Conservation (phyloP, 768 basidiomycete species). For the Boletus reticulatus region DNA sequence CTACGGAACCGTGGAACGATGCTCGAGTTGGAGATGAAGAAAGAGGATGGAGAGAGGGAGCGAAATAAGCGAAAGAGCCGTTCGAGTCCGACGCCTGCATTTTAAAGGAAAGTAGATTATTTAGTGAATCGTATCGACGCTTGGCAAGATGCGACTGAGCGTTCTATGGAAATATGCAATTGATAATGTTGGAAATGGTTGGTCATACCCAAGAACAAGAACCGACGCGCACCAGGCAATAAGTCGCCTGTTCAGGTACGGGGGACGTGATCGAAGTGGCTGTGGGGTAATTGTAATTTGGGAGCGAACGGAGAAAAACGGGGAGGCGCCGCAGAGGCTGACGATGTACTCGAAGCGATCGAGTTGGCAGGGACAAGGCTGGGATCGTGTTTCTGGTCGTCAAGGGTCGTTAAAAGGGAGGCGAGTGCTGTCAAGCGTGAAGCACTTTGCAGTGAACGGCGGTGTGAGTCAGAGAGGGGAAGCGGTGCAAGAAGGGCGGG, state of each 20-base stretch:
- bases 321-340: constrained; percentile 14
- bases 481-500: constrained; percentile 5
- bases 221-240: constrained; percentile 30
- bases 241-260: constrained; percentile 29
- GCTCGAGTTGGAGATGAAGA: constrained; percentile 7
- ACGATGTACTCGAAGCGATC: constrained; percentile 6
- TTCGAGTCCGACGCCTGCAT: constrained; percentile 25
- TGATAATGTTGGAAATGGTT: constrained; percentile 33
- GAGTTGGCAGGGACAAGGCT: background rate
- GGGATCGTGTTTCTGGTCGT: constrained; percentile 23
- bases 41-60: constrained; percentile 17
- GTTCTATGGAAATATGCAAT: constrained; percentile 35
- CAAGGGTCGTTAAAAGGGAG: constrained; percentile 28
- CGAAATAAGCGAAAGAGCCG: constrained; percentile 20
- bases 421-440: background rate
- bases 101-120: constrained; percentile 28
- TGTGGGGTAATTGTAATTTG: constrained; percentile 32
- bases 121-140: constrained; percentile 20
- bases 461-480: background rate
- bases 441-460: background rate
- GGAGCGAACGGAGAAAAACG: constrained; percentile 18
- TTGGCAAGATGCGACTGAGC: constrained; percentile 21
- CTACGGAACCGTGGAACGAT: constrained; percentile 7
- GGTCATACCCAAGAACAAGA: constrained; percentile 34
- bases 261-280: constrained; percentile 33